Evolutionary conservation across 1,284 basidiomycete genomes (phyloP).

Genomic region (Fomitiporia mediterranea): DNA sequence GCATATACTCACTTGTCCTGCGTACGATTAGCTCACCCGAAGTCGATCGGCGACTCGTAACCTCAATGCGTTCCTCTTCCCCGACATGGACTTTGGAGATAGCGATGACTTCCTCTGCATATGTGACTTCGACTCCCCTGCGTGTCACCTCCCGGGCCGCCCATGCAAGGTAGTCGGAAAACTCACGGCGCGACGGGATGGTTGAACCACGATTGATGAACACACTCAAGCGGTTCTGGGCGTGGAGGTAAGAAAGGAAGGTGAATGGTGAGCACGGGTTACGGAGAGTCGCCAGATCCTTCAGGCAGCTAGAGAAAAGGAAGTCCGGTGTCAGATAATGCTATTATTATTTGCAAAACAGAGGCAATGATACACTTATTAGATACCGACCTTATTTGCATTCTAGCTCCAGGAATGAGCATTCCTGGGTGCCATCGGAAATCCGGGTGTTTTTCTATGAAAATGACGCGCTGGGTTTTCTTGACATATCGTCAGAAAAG

Average conservation of each 20-base stretch:
- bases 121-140: constrained; percentile 42
- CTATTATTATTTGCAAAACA: constrained; percentile 18
- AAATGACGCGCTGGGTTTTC: constrained; percentile 36
- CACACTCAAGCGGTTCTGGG: constrained; percentile 43
- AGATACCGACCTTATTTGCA: constrained; percentile 49
- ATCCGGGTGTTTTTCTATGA: constrained; percentile 46
- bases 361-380: background rate
- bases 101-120: constrained; percentile 45
- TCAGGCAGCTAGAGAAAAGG: constrained; percentile 42
- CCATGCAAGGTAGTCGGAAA: constrained; percentile 55
- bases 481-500: constrained; percentile 3
- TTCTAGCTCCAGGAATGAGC: constrained; percentile 50
- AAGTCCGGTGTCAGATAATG: background rate
- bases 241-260: constrained; percentile 53
- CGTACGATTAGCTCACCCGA: constrained; percentile 35
- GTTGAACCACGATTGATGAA: constrained; percentile 38
- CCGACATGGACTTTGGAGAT: constrained; percentile 26
- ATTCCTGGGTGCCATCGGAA: constrained; percentile 58
- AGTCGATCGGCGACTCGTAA: constrained; percentile 34
- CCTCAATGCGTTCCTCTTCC: constrained; percentile 34
- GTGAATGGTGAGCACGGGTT: constrained; percentile 53
- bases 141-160: constrained; percentile 42
- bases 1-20: constrained; percentile 36
- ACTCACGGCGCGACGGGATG: constrained; percentile 40
- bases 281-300: constrained; percentile 55